Evolutionary conservation across 345 rosid genomes (phyloP), one percentile per base, ranked within the genome.

Genomic region (Lepidium aucheri): DNA sequence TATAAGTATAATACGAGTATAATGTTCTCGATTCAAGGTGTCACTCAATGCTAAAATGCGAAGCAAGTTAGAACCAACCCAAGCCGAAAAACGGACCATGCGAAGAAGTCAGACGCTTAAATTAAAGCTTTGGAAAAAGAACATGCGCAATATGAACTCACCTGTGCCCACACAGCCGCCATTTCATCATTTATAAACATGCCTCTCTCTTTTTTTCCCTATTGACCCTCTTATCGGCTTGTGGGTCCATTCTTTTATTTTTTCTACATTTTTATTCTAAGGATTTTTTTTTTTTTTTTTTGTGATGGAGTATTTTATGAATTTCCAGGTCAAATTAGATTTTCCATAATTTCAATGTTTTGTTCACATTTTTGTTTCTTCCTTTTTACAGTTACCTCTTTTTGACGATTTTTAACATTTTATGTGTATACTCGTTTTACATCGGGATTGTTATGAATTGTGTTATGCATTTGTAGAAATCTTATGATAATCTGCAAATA

Each of bases 101-200:
- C 68, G 67, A 59, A 34, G 30, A 41, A 49, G 42, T 33, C 41
- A 65, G 82, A 79, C 76, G 78, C 83, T 51, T 33, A 30, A 50
- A n/a, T n/a, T n/a, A n/a, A 3, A 13, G 60, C 53, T 75, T 73
- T 54, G 58, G 74, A 74, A 84, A 82, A 60, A 22, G 32, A 28
- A 75, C 84, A 81, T 72, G 79, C 81, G 80, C 80, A 52, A 57
- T 78, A 79, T 65, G 67, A 74, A 71, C 75, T 68, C 75, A 59
- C 74, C 57, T 69, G 65, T 56, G 78, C 35, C 77, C 80, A 76
- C 85, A 80, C 83, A 56, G 64, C 73, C 78, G 85, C 82, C 86
- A 83, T 80, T 79, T 79, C 80, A 82, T 84, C 49, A 79, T 79
- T 65, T 65, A 61, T 54, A 50, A 72, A 54, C 60, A 32, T 60